Conservation (phyloP, 306 rosid genomes). For the Lotus japonicus region DNA sequence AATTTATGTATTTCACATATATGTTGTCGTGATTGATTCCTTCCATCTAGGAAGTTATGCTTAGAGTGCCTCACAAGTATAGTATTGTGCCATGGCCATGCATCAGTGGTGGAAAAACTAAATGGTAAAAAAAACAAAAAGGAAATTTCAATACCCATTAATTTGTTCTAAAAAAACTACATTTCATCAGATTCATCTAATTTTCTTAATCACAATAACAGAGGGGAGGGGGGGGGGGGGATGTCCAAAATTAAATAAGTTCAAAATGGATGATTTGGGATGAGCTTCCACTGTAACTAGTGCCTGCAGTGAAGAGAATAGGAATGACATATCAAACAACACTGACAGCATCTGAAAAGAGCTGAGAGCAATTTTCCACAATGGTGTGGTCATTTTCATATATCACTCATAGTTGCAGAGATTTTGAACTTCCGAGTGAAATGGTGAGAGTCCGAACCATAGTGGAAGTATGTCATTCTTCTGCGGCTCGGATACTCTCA, state of each 20-base stretch:
- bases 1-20: too few species aligned
- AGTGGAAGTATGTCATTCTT: constrained; percentile 24
- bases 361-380: not conserved
- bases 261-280: constrained; percentile 16
- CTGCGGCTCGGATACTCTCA: constrained; percentile 50
- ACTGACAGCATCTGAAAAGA: constrained; percentile 8
- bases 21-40: too few species aligned
- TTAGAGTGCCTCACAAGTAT: too few species aligned
- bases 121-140: not conserved
- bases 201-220: constrained; percentile 17
- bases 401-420: not conserved
- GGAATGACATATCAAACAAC: not conserved
- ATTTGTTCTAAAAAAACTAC: not conserved
- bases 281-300: constrained; percentile 22
- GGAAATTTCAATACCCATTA: not conserved
- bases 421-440: constrained; percentile 1
- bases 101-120: not conserved
- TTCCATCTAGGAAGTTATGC: too few species aligned
- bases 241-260: constrained; percentile 9
- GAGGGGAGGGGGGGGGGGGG: not conserved
- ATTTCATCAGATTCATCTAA: constrained; percentile 17
- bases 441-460: not conserved
- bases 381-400: not conserved
- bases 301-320: constrained; percentile 24
- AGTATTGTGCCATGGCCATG: too few species aligned